These are phyloP conservation scores for Craspedostauros australis DNA, from an alignment of 108 stramenopile species.

Conservation along the genomic window DNA sequence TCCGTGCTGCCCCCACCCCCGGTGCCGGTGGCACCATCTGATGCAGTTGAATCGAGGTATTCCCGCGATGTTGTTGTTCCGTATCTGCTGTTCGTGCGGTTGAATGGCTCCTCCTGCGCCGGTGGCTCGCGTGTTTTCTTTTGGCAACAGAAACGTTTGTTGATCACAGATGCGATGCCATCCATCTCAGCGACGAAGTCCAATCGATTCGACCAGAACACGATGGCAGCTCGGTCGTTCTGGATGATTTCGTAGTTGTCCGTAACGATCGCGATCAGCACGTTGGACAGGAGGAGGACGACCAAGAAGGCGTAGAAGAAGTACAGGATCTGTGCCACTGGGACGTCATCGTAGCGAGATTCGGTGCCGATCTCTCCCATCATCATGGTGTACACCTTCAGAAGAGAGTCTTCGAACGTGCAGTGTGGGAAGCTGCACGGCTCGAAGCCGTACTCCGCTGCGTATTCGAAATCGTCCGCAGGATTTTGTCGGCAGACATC, in stretches of 20 bases:
- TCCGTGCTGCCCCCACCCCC: no score
- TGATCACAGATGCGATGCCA: constrained; percentile 39
- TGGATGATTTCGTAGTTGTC: constrained; percentile 78
- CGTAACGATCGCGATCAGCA: constrained; percentile 82
- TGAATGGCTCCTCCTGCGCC: neutral
- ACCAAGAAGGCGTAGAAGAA: constrained; percentile 64
- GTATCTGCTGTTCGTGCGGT: neutral
- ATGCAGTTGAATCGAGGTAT: neutral
- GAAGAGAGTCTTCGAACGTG: constrained; percentile 45
- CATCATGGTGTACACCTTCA: constrained; percentile 81
- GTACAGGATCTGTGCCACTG: constrained; percentile 51
- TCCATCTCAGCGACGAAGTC: constrained; percentile 82
- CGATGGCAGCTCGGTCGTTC: constrained; percentile 81
- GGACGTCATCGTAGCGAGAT: constrained; percentile 41
- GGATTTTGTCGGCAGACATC: constrained; percentile 18
- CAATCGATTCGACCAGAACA: constrained; percentile 81
- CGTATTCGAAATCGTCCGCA: constrained; percentile 10
- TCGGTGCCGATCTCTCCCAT: constrained; percentile 72
- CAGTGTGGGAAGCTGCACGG: constrained; percentile 52
- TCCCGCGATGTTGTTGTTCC: no score
- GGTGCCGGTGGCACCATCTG: neutral
- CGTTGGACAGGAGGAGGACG: constrained; percentile 66
- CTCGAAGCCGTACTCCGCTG: constrained; percentile 12
- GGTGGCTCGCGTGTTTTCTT: no score
- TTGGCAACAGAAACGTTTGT: constrained; percentile 26